phyloP scores from a whole-genome alignment of 805 yeast species.

The Deakozyma indianensis region DNA sequence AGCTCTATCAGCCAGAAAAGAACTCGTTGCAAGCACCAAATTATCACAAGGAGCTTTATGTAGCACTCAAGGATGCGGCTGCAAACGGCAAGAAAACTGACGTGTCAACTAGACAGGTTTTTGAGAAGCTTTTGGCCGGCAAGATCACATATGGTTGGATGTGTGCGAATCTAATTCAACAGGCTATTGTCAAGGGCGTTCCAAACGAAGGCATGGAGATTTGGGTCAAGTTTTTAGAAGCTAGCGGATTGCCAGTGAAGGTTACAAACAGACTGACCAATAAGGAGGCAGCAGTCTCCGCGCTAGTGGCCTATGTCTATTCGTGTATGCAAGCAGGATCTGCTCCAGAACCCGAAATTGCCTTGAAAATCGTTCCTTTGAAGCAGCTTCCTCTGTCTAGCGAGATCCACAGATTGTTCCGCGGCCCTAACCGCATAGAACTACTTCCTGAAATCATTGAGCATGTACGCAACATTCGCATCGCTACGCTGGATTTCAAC shows the following conservation, averaged over 20 bases:
- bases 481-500: constrained; percentile 9
- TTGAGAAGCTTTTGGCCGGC: not conserved
- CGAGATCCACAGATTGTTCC: constrained; percentile 6
- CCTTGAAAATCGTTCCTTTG: constrained; percentile 17
- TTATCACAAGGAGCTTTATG: not conserved
- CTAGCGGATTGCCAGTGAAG: not conserved
- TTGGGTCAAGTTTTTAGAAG: not conserved
- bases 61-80: not conserved
- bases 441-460: constrained; percentile 5
- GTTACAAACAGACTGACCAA: not conserved
- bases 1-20: not conserved
- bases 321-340: constrained; percentile 9
- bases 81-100: not conserved
- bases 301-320: constrained; percentile 19
- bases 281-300: constrained; percentile 16
- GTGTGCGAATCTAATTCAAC: not conserved
- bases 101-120: not conserved
- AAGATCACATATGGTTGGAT: not conserved
- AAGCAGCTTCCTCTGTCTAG: constrained; percentile 12
- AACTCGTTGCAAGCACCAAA: not conserved
- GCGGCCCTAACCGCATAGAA: constrained; percentile 2
- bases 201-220: not conserved
- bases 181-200: not conserved
- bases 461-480: constrained; percentile 8
- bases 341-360: constrained; percentile 13